Conservation (phyloP, 106 monocot genomes). For the Allium sativum region DNA sequence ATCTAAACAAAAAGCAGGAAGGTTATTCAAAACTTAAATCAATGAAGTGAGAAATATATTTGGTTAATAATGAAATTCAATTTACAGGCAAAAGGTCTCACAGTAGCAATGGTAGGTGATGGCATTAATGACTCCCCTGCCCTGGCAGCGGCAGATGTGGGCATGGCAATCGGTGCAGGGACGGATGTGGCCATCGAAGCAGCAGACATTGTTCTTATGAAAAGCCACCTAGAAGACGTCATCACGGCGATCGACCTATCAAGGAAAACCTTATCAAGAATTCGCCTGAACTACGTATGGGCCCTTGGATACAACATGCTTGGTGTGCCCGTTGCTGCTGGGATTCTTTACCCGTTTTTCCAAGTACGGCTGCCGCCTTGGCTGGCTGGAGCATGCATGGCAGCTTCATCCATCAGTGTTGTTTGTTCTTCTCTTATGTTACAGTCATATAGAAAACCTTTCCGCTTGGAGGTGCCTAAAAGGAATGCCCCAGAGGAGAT, state of each 20-base stretch:
- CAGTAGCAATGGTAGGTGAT: constrained; percentile 87
- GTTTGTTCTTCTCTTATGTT: constrained; percentile 84
- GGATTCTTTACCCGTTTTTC: constrained; percentile 52
- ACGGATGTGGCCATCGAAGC: constrained; percentile 87
- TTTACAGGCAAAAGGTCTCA: constrained; percentile 51
- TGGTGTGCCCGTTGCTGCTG: constrained; percentile 68
- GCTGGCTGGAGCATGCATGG: constrained; percentile 92
- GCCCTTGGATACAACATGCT: constrained; percentile 78
- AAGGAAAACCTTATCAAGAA: constrained; percentile 58
- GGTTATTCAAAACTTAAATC: no score
- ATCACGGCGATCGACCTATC: constrained; percentile 87
- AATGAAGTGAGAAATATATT: no score
- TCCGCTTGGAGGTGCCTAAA: constrained; percentile 12
- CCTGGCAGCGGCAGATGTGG: constrained; percentile 70
- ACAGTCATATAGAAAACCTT: constrained; percentile 72
- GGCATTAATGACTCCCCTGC: constrained; percentile 89
- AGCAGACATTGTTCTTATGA: constrained; percentile 79
- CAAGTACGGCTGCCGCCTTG: constrained; percentile 70
- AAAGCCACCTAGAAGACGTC: constrained; percentile 79
- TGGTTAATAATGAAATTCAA: background rate
- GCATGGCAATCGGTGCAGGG: constrained; percentile 87
- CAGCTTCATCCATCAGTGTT: constrained; percentile 70
- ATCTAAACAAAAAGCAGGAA: no score
- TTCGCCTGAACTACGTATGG: constrained; percentile 75
- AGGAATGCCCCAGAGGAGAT: no score